Percentiles rank a stretch among this genome's conserved stretches.
Evolutionary conservation across 2,329 filamentous ascomycete species (phyloP).

Genomic region (Gyromitra esculenta): DNA sequence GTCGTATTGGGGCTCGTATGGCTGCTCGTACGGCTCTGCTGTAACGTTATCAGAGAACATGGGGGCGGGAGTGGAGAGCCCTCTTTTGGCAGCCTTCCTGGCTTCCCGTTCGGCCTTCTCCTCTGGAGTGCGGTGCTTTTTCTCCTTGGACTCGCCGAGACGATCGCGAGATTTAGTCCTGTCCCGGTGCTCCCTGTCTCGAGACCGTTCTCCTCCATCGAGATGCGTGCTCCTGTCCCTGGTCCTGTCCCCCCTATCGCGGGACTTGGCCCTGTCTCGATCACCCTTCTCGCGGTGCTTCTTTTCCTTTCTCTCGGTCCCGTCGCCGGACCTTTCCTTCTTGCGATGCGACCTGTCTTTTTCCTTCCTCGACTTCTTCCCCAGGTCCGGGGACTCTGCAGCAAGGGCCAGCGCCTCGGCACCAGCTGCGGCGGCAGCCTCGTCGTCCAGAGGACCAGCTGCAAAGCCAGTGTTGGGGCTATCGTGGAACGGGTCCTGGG

Average conservation of each 20-base stretch:
- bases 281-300: slow-evolving; percentile 35
- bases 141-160: slow-evolving; percentile 34
- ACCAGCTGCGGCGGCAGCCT: slow-evolving; percentile 44
- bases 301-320: slow-evolving; percentile 39
- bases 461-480: slow-evolving; percentile 22
- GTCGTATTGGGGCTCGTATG: slow-evolving; percentile 24
- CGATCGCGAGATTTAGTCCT: slow-evolving; percentile 39
- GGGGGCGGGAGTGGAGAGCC: slow-evolving; percentile 22
- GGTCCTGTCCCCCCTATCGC: slow-evolving; percentile 6
- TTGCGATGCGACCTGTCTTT: slow-evolving; percentile 28
- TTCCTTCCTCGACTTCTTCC: slow-evolving; percentile 38
- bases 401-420: slow-evolving; percentile 44
- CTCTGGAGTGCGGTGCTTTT: slow-evolving; percentile 45
- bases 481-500: neutral
- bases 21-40: slow-evolving; percentile 26
- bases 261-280: slow-evolving; percentile 36
- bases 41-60: slow-evolving; percentile 39
- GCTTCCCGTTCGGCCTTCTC: slow-evolving; percentile 47
- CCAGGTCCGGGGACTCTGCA: slow-evolving; percentile 25
- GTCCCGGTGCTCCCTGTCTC: slow-evolving; percentile 15
- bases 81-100: slow-evolving; percentile 38
- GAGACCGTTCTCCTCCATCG: slow-evolving; percentile 16
- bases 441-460: slow-evolving; percentile 46
- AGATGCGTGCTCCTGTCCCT: slow-evolving; percentile 30
- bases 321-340: slow-evolving; percentile 39